phyloP scores from a whole-genome alignment of 2,329 filamentous ascomycete species.

The Penicillium sp. region DNA sequence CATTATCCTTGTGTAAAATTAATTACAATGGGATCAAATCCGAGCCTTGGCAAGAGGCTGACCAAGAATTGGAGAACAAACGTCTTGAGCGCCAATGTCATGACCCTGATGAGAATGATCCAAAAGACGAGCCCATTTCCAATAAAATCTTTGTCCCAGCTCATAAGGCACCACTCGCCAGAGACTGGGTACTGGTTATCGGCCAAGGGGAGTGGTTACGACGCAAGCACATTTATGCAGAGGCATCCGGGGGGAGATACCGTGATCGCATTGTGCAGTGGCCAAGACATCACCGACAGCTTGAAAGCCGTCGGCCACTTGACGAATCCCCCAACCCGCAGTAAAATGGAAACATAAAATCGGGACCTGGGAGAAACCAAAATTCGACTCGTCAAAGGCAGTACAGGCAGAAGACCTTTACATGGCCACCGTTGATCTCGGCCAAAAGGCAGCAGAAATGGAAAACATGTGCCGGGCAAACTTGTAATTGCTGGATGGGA shows the following conservation, averaged over 20 bases:
- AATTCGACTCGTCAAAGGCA: neutral
- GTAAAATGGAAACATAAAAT: neutral
- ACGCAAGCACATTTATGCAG: neutral
- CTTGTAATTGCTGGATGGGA: neutral
- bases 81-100: neutral
- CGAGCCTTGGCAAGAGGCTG: slow-evolving; percentile 1
- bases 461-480: neutral
- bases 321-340: neutral
- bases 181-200: neutral
- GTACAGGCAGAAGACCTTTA: neutral
- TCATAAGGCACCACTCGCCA: neutral
- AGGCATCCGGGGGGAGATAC: neutral
- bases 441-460: neutral
- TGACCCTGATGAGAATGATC: neutral
- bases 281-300: neutral
- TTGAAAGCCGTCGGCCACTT: neutral
- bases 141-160: neutral
- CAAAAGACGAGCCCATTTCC: neutral
- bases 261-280: slow-evolving; percentile 1
- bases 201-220: neutral
- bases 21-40: neutral
- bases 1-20: too few species aligned
- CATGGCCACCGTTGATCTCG: neutral
- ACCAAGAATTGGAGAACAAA: slow-evolving; percentile 1
- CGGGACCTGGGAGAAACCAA: neutral